Conservation (phyloP, 108 stramenopile species). For the Skeletonema marinoi region DNA sequence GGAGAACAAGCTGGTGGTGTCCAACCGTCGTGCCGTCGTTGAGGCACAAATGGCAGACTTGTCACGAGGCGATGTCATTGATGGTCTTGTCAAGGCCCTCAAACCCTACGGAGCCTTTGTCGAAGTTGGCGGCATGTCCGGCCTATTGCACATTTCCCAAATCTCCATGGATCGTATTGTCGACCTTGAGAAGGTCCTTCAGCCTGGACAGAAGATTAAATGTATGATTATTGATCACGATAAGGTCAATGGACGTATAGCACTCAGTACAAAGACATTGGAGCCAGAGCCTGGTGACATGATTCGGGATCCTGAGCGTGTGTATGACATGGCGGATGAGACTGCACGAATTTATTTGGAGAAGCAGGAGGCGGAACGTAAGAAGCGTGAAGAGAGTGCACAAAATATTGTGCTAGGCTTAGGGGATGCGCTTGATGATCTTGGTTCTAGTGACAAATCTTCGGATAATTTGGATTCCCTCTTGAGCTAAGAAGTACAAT, state of each 20-base stretch:
- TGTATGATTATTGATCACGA: conserved; percentile 99
- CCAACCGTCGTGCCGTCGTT: conserved; percentile 92
- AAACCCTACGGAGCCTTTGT: conserved; percentile 98
- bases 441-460: conserved; percentile 53
- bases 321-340: conserved; percentile 89
- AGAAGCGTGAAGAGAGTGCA: conserved; percentile 91
- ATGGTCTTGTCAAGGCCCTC: conserved; percentile 93
- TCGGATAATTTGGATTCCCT: conserved; percentile 86
- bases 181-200: conserved; percentile 88
- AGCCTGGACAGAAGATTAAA: conserved; percentile 91
- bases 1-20: conserved; percentile 94
- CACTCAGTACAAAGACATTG: conserved; percentile 95
- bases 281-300: conserved; percentile 98
- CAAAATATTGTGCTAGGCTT: conserved; percentile 93
- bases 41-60: conserved; percentile 93
- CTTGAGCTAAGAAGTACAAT: conserved; percentile 40
- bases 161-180: conserved; percentile 97
- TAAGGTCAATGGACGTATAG: conserved; percentile 95
- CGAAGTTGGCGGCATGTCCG: conserved; percentile 95
- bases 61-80: conserved; percentile 90
- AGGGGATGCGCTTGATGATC: conserved; percentile 90
- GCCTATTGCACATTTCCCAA: conserved; percentile 97
- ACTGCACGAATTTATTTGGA: conserved; percentile 88
- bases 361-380: conserved; percentile 92
- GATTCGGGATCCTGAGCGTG: conserved; percentile 87